These are phyloP conservation scores for Puccinia triticina DNA, from an alignment of 1,284 basidiomycete genomes.

Conservation along the genomic window DNA sequence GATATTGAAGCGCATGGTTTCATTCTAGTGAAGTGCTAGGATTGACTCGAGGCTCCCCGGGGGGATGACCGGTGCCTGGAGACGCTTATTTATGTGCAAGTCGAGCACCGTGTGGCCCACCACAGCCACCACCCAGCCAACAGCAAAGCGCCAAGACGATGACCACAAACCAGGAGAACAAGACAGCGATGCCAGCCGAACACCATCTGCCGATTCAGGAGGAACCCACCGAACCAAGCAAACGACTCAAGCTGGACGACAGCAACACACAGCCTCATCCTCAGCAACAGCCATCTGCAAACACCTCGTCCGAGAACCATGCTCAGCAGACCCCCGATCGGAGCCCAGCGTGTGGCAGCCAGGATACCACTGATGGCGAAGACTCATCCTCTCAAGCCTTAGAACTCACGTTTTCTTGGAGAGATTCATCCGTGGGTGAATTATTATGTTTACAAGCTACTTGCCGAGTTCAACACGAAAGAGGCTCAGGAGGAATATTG, in stretches of 20 bases:
- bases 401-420: slow-evolving; percentile 38
- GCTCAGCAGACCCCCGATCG: neutral
- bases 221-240: slow-evolving; percentile 20
- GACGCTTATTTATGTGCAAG: too few relatives aligned
- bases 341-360: neutral
- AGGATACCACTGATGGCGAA: neutral
- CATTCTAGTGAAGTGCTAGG: too few relatives aligned
- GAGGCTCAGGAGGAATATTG: neutral
- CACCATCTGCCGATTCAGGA: neutral
- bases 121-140: too few relatives aligned
- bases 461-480: neutral
- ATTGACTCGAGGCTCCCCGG: too few relatives aligned
- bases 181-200: neutral
- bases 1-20: too few relatives aligned
- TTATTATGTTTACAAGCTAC: neutral
- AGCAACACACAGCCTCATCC: neutral
- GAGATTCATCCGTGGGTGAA: slow-evolving; percentile 30
- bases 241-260: slow-evolving; percentile 33
- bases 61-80: too few relatives aligned
- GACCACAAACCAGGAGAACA: neutral
- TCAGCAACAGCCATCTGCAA: neutral
- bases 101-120: too few relatives aligned
- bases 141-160: neutral
- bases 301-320: neutral
- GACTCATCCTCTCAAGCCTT: slow-evolving; percentile 7